Evolutionary conservation across 2,329 filamentous ascomycete genomes (phyloP).

Genomic region (Fusarium newnesense): DNA sequence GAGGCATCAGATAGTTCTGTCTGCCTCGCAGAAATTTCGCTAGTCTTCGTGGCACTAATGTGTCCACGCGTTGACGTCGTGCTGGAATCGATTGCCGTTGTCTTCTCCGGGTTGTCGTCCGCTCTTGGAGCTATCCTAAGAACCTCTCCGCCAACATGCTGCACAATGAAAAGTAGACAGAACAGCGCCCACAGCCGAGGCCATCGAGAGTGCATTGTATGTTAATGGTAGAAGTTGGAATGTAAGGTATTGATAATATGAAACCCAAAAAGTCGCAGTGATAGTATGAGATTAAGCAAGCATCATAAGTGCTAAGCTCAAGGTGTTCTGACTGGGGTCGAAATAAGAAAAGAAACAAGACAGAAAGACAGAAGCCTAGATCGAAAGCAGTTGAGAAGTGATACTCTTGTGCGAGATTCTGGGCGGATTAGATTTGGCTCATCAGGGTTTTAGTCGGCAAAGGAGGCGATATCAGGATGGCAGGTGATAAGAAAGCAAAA

Average conservation of each 20-base stretch:
- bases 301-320: slow-evolving; percentile 32
- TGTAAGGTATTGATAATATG: slow-evolving; percentile 2
- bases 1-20: slow-evolving; percentile 16
- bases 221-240: slow-evolving; percentile 4
- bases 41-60: slow-evolving; percentile 22
- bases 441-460: slow-evolving; percentile 10
- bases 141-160: slow-evolving; percentile 50
- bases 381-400: background rate
- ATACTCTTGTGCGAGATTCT: background rate
- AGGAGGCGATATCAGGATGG: slow-evolving; percentile 30
- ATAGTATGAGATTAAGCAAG: slow-evolving; percentile 14
- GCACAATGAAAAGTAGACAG: slow-evolving; percentile 52
- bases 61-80: slow-evolving; percentile 19
- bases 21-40: slow-evolving; percentile 18
- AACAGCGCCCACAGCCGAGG: slow-evolving; percentile 52
- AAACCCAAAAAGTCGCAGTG: slow-evolving; percentile 31
- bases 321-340: background rate
- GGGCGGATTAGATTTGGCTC: slow-evolving; percentile 12
- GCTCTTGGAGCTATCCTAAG: slow-evolving; percentile 49
- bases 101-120: slow-evolving; percentile 39
- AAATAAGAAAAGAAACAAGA: background rate
- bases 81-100: slow-evolving; percentile 24
- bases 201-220: slow-evolving; percentile 50
- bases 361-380: background rate
- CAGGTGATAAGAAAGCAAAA: slow-evolving; percentile 15